Percentiles rank a stretch among this genome's conserved stretches.
These are phyloP conservation scores for Pseudozyma pruni DNA, from an alignment of 1,284 basidiomycete species.

Conservation along the genomic window DNA sequence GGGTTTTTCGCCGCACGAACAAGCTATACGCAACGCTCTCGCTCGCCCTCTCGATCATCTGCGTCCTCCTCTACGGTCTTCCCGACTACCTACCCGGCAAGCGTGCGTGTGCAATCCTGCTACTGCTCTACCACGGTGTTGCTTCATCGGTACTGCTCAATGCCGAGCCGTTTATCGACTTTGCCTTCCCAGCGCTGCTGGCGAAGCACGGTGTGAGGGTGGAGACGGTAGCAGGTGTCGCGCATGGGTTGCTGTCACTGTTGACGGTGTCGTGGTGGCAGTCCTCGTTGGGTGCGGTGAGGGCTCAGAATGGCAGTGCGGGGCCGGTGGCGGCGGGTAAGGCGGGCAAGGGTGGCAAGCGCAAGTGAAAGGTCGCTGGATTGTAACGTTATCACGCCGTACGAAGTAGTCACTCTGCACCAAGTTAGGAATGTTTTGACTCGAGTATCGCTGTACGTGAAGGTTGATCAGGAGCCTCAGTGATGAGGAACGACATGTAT, in stretches of 20 bases:
- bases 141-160: slow-evolving; percentile 79
- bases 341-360: slow-evolving; percentile 10
- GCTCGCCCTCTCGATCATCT: slow-evolving; percentile 36
- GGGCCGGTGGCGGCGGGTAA: not conserved
- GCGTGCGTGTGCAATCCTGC: slow-evolving; percentile 78
- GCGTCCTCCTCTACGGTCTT: slow-evolving; percentile 41
- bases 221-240: slow-evolving; percentile 28
- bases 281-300: slow-evolving; percentile 25
- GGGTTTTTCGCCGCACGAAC: too few species aligned
- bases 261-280: slow-evolving; percentile 49
- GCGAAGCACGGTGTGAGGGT: slow-evolving; percentile 70
- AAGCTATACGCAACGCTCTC: slow-evolving; percentile 38
- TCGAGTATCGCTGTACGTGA: too few species aligned
- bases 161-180: slow-evolving; percentile 80
- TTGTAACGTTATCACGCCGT: not conserved
- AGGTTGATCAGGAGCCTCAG: too few species aligned
- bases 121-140: slow-evolving; percentile 80
- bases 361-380: slow-evolving; percentile 11
- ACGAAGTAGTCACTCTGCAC: not conserved
- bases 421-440: not conserved
- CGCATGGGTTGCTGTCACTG: slow-evolving; percentile 46
- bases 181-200: slow-evolving; percentile 74
- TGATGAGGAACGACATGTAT: too few species aligned
- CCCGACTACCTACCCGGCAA: slow-evolving; percentile 84
- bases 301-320: slow-evolving; percentile 13